Percentiles rank a stretch among this genome's conserved stretches.
phyloP scores from a whole-genome alignment of 164 flowering plant species.

The Annona squamosa region DNA sequence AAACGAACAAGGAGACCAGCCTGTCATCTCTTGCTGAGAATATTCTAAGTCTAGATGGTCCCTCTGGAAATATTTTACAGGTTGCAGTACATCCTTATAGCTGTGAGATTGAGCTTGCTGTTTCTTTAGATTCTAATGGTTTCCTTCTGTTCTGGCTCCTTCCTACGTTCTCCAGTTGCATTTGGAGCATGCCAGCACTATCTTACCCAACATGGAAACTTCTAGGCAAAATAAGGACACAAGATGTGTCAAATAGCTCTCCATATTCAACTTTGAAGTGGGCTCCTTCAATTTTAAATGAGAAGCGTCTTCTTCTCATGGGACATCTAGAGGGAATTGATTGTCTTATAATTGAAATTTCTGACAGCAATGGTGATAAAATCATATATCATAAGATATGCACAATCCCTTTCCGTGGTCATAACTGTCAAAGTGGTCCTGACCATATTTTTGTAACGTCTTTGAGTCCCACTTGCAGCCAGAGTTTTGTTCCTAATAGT shows the following conservation, averaged over 20 bases:
- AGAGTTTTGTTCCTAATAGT: constrained; percentile 27
- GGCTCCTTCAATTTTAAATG: constrained; percentile 59
- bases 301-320: constrained; percentile 47
- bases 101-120: constrained; percentile 54
- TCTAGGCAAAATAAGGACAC: constrained; percentile 33
- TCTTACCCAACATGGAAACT: constrained; percentile 50
- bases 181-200: constrained; percentile 33
- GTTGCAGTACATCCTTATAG: constrained; percentile 62
- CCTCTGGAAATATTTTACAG: constrained; percentile 53
- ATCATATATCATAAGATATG: constrained; percentile 48
- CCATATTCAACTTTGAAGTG: constrained; percentile 67
- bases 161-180: constrained; percentile 35
- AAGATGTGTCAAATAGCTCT: constrained; percentile 15
- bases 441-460: constrained; percentile 45
- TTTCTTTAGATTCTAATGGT: constrained; percentile 80
- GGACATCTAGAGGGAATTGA: constrained; percentile 77
- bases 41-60: constrained; percentile 55
- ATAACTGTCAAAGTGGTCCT: constrained; percentile 36
- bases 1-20: constrained; percentile 12
- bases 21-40: constrained; percentile 26
- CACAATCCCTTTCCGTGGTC: constrained; percentile 51
- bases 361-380: constrained; percentile 28
- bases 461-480: constrained; percentile 33
- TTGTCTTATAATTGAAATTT: constrained; percentile 40
- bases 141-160: constrained; percentile 69